Conservation (phyloP, 2,329 filamentous ascomycete species). For the Blastomyces gilchristii region DNA sequence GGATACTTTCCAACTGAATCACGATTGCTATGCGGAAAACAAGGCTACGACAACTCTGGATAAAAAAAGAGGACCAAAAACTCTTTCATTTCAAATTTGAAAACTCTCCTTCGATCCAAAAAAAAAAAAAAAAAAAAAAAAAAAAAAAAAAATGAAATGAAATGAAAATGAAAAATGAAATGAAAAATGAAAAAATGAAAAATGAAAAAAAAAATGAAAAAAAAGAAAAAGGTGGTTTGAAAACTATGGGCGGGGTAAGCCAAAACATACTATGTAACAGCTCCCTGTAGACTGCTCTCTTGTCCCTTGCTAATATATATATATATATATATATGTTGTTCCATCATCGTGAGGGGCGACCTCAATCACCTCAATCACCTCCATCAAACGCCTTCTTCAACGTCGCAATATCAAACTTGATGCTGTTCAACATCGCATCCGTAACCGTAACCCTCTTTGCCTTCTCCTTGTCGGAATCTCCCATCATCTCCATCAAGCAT, state of each 20-base stretch:
- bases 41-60: neutral
- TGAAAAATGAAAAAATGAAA: neutral
- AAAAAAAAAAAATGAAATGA: neutral
- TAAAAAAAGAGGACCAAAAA: neutral
- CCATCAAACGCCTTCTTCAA: constrained; percentile 30
- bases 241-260: neutral
- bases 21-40: neutral
- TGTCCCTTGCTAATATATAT: neutral
- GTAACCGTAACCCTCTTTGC: constrained; percentile 25
- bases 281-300: neutral
- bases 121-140: neutral
- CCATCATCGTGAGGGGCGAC: neutral
- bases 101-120: neutral
- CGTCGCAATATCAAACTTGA: constrained; percentile 35
- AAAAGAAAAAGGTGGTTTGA: neutral
- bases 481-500: constrained; percentile 28
- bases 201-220: neutral
- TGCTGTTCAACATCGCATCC: constrained; percentile 35
- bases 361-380: neutral
- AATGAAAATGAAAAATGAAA: neutral
- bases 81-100: neutral
- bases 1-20: neutral
- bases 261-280: neutral
- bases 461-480: constrained; percentile 23
- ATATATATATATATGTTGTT: neutral